These are phyloP conservation scores for Sutorius australiensis DNA, from an alignment of 768 basidiomycete genomes.

Conservation along the genomic window DNA sequence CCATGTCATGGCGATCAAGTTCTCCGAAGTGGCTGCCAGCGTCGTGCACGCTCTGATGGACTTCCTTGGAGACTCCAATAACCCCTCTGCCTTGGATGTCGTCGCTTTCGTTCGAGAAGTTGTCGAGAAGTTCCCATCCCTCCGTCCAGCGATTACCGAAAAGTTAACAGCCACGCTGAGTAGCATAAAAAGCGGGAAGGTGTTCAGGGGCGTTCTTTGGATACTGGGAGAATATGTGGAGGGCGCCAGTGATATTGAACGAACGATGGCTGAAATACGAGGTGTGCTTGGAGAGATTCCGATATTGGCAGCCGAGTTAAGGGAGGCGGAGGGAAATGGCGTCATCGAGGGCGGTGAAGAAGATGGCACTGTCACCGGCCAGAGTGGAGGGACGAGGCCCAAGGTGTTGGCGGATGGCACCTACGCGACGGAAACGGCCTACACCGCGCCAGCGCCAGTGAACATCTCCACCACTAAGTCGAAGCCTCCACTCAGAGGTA, in stretches of 20 bases:
- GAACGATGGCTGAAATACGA: slow-evolving; percentile 72
- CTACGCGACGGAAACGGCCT: slow-evolving; percentile 95
- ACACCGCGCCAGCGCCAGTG: slow-evolving; percentile 57
- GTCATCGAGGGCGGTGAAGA: slow-evolving; percentile 47
- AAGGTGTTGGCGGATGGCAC: slow-evolving; percentile 94
- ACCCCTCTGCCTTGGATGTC: slow-evolving; percentile 92
- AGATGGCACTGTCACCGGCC: slow-evolving; percentile 32
- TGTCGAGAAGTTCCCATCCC: slow-evolving; percentile 92
- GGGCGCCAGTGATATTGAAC: slow-evolving; percentile 59
- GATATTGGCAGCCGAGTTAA: slow-evolving; percentile 88
- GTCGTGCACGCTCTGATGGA: slow-evolving; percentile 94
- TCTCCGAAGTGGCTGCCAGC: slow-evolving; percentile 93
- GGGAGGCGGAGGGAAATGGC: slow-evolving; percentile 58
- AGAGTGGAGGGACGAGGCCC: slow-evolving; percentile 50
- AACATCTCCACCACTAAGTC: slow-evolving; percentile 79
- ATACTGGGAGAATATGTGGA: slow-evolving; percentile 96
- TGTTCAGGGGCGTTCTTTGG: slow-evolving; percentile 95
- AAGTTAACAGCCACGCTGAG: slow-evolving; percentile 77
- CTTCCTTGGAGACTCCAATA: slow-evolving; percentile 92
- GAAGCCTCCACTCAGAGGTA: slow-evolving; percentile 88
- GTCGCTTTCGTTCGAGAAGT: slow-evolving; percentile 90
- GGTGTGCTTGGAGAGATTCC: slow-evolving; percentile 95
- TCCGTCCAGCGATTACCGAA: slow-evolving; percentile 78
- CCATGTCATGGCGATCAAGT: slow-evolving; percentile 92
- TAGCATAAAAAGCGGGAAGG: slow-evolving; percentile 94